Evolutionary conservation across 2,329 filamentous ascomycete species (phyloP), one percentile per base, ranked within the genome.

Genomic region (Mollisiaceae sp.): DNA sequence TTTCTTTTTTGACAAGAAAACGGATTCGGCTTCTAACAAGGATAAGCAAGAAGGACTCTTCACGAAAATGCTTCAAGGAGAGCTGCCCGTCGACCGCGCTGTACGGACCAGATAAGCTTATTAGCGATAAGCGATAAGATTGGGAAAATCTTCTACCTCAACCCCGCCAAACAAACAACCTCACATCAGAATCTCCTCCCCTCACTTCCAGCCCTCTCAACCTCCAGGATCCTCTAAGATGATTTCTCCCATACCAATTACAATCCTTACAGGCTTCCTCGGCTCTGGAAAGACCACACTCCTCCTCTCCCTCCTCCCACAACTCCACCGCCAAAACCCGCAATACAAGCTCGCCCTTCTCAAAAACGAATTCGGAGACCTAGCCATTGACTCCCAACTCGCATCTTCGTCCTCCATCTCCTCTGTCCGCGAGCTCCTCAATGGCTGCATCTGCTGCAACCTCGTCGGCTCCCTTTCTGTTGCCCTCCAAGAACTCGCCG

Each of bases 371-470:
- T 98, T 97, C 78, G 95, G 95, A 76, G 94, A 98, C 77, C 81
- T 99, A 50, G 94, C 93, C 41, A 85, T 99, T 76, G 95, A 99
- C 82, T 95, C 92, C 1, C 92, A 97, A 77, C 89, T 99, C 36
- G 94, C 95, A 18, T 85, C 91, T 0, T 91, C 91, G 15, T 87
- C 87, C 59, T 89, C 94, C 68, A 93, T 99, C 71, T 90, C 92
- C 0, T 94, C 93, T 63, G 94, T 97, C 4, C 91, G 91, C 73
- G 95, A 99, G 79, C 85, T 99, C 0, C 89, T 99, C 62, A 97
- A 97, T 77, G 95, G 94, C 71, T 98, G 95, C 81, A 98, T 99
- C 79, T 99, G 95, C 86, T 99, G 95, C 82, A 98, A 98, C 77
- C 90, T 98, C 32, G 94, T 99, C 67, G 95, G 95, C 18, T 92